Evolutionary conservation across 225 moss, liverwort and hornwort species (phyloP).

Genomic region (Rhytidiadelphus loreus): DNA sequence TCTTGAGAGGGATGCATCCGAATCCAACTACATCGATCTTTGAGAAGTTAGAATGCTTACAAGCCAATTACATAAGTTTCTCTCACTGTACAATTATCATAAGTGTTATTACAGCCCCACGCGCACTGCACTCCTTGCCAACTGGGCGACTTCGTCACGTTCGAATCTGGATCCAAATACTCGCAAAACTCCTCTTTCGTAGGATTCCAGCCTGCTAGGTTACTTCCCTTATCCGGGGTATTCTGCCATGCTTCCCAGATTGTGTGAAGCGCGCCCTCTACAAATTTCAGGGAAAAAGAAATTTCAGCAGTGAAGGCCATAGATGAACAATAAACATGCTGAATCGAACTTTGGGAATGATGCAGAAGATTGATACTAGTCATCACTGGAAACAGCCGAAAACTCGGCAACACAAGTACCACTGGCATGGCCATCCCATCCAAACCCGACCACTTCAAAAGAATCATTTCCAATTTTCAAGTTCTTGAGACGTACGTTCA

Average conservation of each 20-base stretch:
- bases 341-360: not conserved
- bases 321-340: not conserved
- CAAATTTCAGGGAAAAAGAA: not conserved
- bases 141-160: not conserved
- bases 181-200: not conserved
- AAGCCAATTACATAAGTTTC: not conserved
- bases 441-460: not conserved
- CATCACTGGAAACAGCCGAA: not conserved
- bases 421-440: not conserved
- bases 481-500: not conserved
- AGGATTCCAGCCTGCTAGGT: slow-evolving; percentile 6
- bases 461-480: not conserved
- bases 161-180: not conserved
- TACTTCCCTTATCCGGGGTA: not conserved
- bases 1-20: not conserved
- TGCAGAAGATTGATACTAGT: not conserved
- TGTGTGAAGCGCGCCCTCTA: not conserved
- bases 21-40: not conserved
- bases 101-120: not conserved
- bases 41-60: not conserved
- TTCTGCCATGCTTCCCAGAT: not conserved
- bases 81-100: not conserved
- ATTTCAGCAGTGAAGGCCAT: not conserved
- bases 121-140: slow-evolving; percentile 10
- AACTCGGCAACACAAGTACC: not conserved